A percentile compares a stretch with the other conserved stretches of the same genome.
Evolutionary conservation across 2,329 filamentous ascomycete genomes (phyloP).

Genomic region (Trichocomaceae sp.): DNA sequence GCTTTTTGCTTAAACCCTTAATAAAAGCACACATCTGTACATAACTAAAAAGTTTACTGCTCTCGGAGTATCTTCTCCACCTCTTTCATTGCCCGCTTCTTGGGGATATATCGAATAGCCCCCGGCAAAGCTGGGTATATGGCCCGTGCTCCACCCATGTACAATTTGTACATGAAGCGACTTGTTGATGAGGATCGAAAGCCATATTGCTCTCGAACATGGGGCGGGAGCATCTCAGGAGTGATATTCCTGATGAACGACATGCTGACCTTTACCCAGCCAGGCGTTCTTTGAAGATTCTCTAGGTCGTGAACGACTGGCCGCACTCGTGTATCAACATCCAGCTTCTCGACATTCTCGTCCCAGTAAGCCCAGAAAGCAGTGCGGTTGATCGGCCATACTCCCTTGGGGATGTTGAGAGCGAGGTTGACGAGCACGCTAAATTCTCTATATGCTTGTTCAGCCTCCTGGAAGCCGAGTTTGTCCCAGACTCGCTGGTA

Average conservation of each 20-base stretch:
- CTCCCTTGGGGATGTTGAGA: conserved; percentile 23
- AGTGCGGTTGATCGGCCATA: conserved; percentile 26
- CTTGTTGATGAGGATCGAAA: conserved; percentile 24
- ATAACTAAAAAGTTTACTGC: background rate
- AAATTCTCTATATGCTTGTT: conserved; percentile 28
- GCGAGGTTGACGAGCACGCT: conserved; percentile 21
- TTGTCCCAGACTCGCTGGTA: conserved; percentile 32
- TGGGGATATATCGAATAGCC: conserved; percentile 25
- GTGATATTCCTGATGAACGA: conserved; percentile 27
- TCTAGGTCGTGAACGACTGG: conserved; percentile 25
- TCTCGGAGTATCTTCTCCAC: conserved; percentile 14
- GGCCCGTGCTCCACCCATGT: conserved; percentile 27
- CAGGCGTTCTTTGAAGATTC: conserved; percentile 21
- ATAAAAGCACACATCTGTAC: background rate
- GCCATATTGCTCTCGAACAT: conserved; percentile 28
- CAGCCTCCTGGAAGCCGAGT: conserved; percentile 26
- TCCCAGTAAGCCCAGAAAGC: conserved; percentile 35
- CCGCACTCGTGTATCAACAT: conserved; percentile 25
- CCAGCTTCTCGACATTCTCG: conserved; percentile 23
- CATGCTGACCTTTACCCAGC: conserved; percentile 26
- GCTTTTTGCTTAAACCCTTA: background rate
- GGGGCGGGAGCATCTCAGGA: conserved; percentile 30
- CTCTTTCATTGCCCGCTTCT: conserved; percentile 27
- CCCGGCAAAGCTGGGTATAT: conserved; percentile 30
- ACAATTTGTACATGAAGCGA: conserved; percentile 24